These are phyloP conservation scores for Maudiozyma pseudohumilis DNA, from an alignment of 805 yeast genomes.

Conservation along the genomic window DNA sequence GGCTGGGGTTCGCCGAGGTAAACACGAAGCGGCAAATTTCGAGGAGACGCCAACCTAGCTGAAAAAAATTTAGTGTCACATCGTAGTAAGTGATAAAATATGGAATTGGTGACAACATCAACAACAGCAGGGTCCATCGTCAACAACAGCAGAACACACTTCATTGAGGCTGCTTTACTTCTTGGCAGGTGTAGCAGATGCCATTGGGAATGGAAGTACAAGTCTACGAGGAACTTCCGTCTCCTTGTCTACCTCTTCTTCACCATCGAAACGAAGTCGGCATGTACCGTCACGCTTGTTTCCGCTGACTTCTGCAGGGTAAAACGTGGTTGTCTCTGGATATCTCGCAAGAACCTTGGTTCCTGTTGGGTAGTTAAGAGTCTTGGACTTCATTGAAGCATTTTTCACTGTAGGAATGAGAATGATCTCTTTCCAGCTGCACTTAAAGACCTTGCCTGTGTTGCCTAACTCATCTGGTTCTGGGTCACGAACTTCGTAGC, in stretches of 20 bases:
- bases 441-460: conserved; percentile 77
- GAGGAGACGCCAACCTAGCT: too few relatives aligned
- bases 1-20: too few relatives aligned
- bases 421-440: conserved; percentile 70
- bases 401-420: conserved; percentile 50
- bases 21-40: too few relatives aligned
- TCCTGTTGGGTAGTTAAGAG: conserved; percentile 54
- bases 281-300: conserved; percentile 66
- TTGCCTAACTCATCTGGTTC: conserved; percentile 93
- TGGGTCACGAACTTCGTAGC: conserved; percentile 90
- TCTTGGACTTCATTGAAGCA: conserved; percentile 22
- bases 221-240: conserved; percentile 82
- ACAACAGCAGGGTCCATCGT: too few relatives aligned
- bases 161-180: too few relatives aligned
- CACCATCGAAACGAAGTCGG: conserved; percentile 83
- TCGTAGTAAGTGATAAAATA: too few relatives aligned
- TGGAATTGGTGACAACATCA: too few relatives aligned
- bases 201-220: conserved; percentile 64
- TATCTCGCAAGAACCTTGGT: conserved; percentile 83
- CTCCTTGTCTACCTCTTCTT: conserved; percentile 91
- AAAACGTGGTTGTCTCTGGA: conserved; percentile 96
- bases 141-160: too few relatives aligned
- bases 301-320: conserved; percentile 86
- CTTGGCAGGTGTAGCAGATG: conserved; percentile 18
- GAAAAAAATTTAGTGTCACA: too few relatives aligned